A percentile compares a stretch with the other conserved stretches of the same genome.
These are phyloP conservation scores for Fragaria iinumae DNA, from an alignment of 306 rosid genomes.

Conservation along the genomic window DNA sequence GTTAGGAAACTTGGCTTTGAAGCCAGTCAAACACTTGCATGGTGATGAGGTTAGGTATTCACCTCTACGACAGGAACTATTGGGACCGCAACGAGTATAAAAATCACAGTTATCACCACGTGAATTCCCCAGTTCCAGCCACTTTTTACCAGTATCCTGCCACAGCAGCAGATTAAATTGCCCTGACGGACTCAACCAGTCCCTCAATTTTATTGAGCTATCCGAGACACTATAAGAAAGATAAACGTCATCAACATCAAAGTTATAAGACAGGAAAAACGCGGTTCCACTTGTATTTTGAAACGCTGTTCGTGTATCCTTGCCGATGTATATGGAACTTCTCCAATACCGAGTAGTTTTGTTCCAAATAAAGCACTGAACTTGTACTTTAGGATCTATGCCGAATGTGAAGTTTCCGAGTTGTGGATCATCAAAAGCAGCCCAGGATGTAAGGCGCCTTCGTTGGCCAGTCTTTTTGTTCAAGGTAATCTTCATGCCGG, in stretches of 20 bases:
- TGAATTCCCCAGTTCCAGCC: background rate
- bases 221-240: background rate
- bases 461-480: background rate
- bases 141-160: background rate
- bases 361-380: background rate
- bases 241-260: background rate
- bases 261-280: background rate
- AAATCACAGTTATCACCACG: background rate
- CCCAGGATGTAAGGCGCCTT: background rate
- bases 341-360: background rate
- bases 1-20: background rate
- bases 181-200: background rate
- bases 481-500: constrained; percentile 23
- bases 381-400: background rate
- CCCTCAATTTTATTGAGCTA: background rate
- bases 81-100: background rate
- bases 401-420: background rate
- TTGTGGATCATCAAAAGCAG: background rate
- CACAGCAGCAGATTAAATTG: background rate
- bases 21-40: constrained; percentile 3
- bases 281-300: background rate
- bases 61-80: background rate
- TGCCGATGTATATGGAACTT: background rate
- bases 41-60: background rate
- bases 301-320: too few species aligned